Conservation (phyloP, 1,284 basidiomycete genomes). For the Boletus mariae region DNA sequence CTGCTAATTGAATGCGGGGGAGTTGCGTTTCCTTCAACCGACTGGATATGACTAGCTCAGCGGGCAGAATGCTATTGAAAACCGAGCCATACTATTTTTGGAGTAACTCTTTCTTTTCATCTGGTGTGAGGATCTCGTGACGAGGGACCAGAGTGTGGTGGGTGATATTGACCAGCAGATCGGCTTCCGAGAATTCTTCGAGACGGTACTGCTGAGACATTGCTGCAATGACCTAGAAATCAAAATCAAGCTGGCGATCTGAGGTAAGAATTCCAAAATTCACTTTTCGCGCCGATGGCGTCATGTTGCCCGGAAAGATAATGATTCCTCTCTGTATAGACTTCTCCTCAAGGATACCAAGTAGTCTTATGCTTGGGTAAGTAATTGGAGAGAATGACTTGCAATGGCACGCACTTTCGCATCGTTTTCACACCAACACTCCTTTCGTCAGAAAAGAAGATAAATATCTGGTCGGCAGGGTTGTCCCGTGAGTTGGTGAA, state of each 20-base stretch:
- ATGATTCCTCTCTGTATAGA: conserved; percentile 90
- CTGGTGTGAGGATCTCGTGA: conserved; percentile 83
- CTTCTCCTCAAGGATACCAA: conserved; percentile 86
- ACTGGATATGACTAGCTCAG: conserved; percentile 42
- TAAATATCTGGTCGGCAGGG: conserved; percentile 80
- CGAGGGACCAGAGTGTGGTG: conserved; percentile 93
- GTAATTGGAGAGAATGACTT: conserved; percentile 2
- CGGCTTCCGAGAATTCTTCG: conserved; percentile 96
- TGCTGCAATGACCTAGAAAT: conserved; percentile 75
- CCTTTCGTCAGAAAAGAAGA: conserved; percentile 91
- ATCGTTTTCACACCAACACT: conserved; percentile 95
- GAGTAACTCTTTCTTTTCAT: conserved; percentile 86
- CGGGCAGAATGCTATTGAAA: conserved; percentile 2
- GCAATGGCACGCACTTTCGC: conserved; percentile 72
- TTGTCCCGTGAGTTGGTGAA: conserved; percentile 73
- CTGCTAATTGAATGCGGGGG: conserved; percentile 92
- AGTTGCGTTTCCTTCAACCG: conserved; percentile 98
- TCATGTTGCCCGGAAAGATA: conserved; percentile 96
- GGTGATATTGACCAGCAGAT: conserved; percentile 96
- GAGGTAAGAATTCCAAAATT: conserved; percentile 14
- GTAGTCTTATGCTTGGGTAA: conserved; percentile 54
- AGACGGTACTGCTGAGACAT: conserved; percentile 85
- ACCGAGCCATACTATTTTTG: conserved; percentile 79
- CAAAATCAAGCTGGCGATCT: conserved; percentile 2
- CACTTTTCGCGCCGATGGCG: conserved; percentile 92